phyloP scores from a whole-genome alignment of 495 filamentous ascomycete species.

The Hypoxylon fuscum region DNA sequence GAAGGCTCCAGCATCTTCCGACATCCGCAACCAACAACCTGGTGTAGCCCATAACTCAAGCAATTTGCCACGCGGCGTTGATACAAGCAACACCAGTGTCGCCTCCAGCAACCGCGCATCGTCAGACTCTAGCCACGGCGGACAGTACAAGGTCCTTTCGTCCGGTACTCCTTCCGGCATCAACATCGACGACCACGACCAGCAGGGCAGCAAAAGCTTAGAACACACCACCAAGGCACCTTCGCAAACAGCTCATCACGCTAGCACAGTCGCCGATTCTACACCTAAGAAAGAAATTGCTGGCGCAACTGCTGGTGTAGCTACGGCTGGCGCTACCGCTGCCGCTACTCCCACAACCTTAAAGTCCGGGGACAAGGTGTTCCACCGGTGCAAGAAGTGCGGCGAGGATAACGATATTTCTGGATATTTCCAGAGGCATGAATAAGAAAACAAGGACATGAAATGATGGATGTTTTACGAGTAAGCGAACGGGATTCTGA shows the following conservation, averaged over 20 bases:
- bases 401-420: conserved; percentile 49
- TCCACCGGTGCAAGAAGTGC: conserved; percentile 46
- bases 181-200: conserved; percentile 23
- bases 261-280: too few relatives aligned
- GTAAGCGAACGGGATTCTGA: too few relatives aligned
- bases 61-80: not conserved
- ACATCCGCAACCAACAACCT: not conserved
- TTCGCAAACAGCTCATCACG: too few relatives aligned
- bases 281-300: too few relatives aligned
- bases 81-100: not conserved
- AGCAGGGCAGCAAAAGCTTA: not conserved
- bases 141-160: conserved; percentile 42
- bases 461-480: not conserved
- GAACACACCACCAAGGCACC: not conserved
- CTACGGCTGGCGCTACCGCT: conserved; percentile 14
- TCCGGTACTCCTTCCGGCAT: conserved; percentile 45
- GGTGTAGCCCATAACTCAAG: not conserved
- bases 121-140: conserved; percentile 31
- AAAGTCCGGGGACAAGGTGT: conserved; percentile 21
- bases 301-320: conserved; percentile 30
- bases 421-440: conserved; percentile 27
- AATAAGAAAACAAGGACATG: not conserved
- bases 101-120: conserved; percentile 24
- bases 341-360: not conserved
- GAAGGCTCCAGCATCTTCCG: not conserved